phyloP scores from a whole-genome alignment of 805 yeast species.

The Starmerella etchellsii region DNA sequence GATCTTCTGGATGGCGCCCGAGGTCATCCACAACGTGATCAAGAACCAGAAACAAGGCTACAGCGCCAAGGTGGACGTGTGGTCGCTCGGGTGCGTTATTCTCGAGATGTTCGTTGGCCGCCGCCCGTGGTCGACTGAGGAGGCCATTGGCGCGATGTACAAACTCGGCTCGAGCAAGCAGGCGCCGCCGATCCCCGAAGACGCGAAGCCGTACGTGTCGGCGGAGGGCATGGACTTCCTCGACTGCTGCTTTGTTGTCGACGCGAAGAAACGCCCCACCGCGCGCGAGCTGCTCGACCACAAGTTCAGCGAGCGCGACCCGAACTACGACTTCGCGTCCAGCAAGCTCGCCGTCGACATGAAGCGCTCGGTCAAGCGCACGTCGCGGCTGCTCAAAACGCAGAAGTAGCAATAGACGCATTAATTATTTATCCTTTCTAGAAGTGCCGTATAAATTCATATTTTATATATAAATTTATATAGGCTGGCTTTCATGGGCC shows the following conservation, averaged over 20 bases:
- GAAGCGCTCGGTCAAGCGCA: conserved; percentile 9
- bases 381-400: conserved; percentile 4
- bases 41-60: conserved; percentile 74
- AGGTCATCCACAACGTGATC: conserved; percentile 75
- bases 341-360: conserved; percentile 19
- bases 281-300: conserved; percentile 34
- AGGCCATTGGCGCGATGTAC: conserved; percentile 88
- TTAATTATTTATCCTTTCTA: too few species aligned
- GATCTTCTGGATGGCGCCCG: conserved; percentile 99
- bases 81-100: conserved; percentile 97
- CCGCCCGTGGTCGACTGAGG: conserved; percentile 94
- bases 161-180: conserved; percentile 70
- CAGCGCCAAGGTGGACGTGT: conserved; percentile 93
- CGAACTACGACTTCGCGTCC: conserved; percentile 13
- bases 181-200: conserved; percentile 96
- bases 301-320: conserved; percentile 12
- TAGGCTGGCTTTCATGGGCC: not conserved
- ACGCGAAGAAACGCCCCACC: conserved; percentile 82
- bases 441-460: too few species aligned
- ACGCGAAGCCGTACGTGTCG: conserved; percentile 53
- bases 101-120: conserved; percentile 96
- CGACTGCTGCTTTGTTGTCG: conserved; percentile 58
- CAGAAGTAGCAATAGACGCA: not conserved
- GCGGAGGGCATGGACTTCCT: conserved; percentile 56
- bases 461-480: not conserved